phyloP scores from a whole-genome alignment of 1,284 basidiomycete genomes.

The Phellinidium pouzarii region DNA sequence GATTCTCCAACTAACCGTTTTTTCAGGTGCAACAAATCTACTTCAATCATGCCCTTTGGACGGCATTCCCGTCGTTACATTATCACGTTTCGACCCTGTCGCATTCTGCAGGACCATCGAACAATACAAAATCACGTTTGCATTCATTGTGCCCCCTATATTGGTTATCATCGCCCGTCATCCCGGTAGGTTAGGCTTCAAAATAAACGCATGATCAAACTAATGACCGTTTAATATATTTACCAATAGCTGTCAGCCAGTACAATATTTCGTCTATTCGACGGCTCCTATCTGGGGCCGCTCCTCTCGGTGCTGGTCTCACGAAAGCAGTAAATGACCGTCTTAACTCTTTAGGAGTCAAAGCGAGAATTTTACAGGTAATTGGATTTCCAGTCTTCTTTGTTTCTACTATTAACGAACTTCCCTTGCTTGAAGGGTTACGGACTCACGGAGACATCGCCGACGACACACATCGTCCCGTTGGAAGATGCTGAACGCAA shows the following conservation, averaged over 20 bases:
- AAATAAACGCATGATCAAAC: neutral
- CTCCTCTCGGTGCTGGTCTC: slow-evolving; percentile 67
- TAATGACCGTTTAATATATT: neutral
- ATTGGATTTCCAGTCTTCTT: neutral
- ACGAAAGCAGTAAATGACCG: slow-evolving; percentile 39
- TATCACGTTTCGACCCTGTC: slow-evolving; percentile 69
- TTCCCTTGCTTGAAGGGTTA: slow-evolving; percentile 45
- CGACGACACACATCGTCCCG: slow-evolving; percentile 47
- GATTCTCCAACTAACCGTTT: neutral
- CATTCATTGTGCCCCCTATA: slow-evolving; percentile 80
- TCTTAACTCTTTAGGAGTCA: slow-evolving; percentile 33
- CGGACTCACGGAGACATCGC: slow-evolving; percentile 76
- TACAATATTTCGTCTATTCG: slow-evolving; percentile 62
- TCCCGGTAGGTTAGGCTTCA: slow-evolving; percentile 36
- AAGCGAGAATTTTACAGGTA: slow-evolving; percentile 40
- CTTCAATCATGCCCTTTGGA: slow-evolving; percentile 54
- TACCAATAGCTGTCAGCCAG: slow-evolving; percentile 52
- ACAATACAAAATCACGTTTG: slow-evolving; percentile 54
- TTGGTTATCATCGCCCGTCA: slow-evolving; percentile 66
- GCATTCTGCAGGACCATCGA: slow-evolving; percentile 62
- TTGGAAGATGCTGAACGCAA: slow-evolving; percentile 34
- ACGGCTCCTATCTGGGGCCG: slow-evolving; percentile 71
- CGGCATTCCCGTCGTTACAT: slow-evolving; percentile 59
- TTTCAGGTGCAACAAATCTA: slow-evolving; percentile 44
- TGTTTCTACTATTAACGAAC: neutral